Evolutionary conservation across 768 basidiomycete species (phyloP).

Genomic region (Lentinula detonsa): DNA sequence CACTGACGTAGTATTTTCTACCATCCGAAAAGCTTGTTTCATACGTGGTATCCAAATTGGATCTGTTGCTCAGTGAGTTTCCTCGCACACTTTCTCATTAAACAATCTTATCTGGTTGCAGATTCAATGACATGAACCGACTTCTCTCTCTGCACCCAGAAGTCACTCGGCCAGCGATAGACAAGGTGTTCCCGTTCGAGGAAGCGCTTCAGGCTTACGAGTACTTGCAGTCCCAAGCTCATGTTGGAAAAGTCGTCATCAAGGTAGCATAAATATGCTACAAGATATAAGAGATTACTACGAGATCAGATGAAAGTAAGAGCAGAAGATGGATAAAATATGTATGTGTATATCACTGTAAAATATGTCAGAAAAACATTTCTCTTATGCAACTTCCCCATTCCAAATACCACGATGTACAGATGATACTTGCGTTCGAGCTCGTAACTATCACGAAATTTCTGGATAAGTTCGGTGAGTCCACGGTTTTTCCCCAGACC

Average conservation of each 20-base stretch:
- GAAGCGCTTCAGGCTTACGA: slow-evolving; percentile 37
- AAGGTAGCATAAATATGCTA: slow-evolving; percentile 18
- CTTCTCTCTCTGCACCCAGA: slow-evolving; percentile 27
- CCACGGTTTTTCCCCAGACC: neutral
- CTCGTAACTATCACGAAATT: neutral
- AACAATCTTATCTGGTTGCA: slow-evolving; percentile 9
- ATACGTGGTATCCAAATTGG: slow-evolving; percentile 41
- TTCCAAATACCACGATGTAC: neutral
- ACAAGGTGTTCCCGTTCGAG: slow-evolving; percentile 46
- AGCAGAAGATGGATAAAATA: too few relatives aligned
- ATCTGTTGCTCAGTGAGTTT: slow-evolving; percentile 34
- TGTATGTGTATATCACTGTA: neutral
- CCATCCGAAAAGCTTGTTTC: slow-evolving; percentile 23
- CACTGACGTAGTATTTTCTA: slow-evolving; percentile 20
- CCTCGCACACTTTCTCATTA: too few relatives aligned
- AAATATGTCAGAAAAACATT: neutral
- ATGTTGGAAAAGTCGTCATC: slow-evolving; percentile 49
- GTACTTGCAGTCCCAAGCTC: slow-evolving; percentile 38
- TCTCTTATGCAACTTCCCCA: neutral
- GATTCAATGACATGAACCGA: slow-evolving; percentile 41
- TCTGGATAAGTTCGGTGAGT: neutral
- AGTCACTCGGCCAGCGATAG: slow-evolving; percentile 36
- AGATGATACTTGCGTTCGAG: neutral
- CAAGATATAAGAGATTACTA: neutral
- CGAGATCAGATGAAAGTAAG: too few relatives aligned